Evolutionary conservation across 2,329 filamentous ascomycete species (phyloP).

Genomic region (Penicillium sp.): DNA sequence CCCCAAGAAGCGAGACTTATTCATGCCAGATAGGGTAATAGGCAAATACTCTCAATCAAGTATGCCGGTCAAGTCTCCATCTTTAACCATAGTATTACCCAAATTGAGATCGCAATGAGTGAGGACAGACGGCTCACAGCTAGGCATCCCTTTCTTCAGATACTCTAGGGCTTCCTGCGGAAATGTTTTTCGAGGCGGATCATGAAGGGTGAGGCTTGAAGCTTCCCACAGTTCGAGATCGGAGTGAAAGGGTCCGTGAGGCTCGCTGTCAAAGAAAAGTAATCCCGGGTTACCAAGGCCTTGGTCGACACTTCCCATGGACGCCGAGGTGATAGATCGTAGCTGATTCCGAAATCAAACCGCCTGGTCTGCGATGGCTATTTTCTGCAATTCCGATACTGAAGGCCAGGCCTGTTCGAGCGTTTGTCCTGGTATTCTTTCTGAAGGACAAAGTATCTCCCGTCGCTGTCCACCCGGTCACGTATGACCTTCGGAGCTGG

Average conservation of each 20-base stretch:
- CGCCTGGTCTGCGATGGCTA: conserved; percentile 18
- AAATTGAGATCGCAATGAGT: too few relatives aligned
- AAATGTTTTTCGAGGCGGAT: not conserved
- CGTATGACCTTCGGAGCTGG: conserved; percentile 14
- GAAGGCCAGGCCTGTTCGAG: conserved; percentile 19
- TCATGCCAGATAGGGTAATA: too few relatives aligned
- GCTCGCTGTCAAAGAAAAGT: not conserved
- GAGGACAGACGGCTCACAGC: too few relatives aligned
- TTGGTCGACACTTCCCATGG: conserved; percentile 16
- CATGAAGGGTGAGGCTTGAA: not conserved
- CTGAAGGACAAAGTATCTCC: conserved; percentile 16
- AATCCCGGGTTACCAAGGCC: conserved; percentile 11
- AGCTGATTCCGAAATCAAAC: conserved; percentile 14
- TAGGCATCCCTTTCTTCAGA: not conserved
- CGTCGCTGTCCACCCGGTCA: conserved; percentile 19
- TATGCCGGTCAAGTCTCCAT: too few relatives aligned
- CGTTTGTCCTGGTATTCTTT: conserved; percentile 16
- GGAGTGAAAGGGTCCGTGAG: conserved; percentile 12
- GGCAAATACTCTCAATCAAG: too few relatives aligned
- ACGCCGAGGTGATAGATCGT: conserved; percentile 8
- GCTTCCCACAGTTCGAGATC: conserved; percentile 15
- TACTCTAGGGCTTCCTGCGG: conserved; percentile 5
- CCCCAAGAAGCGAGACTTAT: too few relatives aligned
- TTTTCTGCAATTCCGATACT: conserved; percentile 13
- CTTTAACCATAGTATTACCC: too few relatives aligned